Evolutionary conservation across 1,284 basidiomycete species (phyloP), one percentile per base, ranked within the genome.

Genomic region (Cryptococcus sp.): DNA sequence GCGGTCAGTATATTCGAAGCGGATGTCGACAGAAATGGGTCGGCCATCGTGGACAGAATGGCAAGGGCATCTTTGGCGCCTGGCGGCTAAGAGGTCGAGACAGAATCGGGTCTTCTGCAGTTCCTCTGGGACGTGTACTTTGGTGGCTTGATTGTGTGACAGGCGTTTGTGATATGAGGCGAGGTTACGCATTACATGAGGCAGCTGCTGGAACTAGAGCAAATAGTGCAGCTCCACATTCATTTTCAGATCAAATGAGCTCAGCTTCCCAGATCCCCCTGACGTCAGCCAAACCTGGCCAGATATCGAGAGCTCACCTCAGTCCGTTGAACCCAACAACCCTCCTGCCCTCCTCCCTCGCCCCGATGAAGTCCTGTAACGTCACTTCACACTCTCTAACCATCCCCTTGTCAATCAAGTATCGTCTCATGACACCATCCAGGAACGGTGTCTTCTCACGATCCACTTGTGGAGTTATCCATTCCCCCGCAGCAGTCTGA

Each of bases 271-370:
- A 72, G n/a, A 72, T 62, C 10, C 70, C 70, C 39, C 66, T 66
- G 48, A 21, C 24, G 21, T 28, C 28, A 41, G 37, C 24, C 11
- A n/a, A 28, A 23, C 14, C 41, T 18, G n/a, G n/a, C 21, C 16
- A 18, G 18, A 21, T 32, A 19, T 34, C 16, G 7, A 36, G 3
- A 16, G 59, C 61, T 41, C 52, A 68, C 58, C 72, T 50, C 23
- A 75, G 50, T 9, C 65, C 71, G 46, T 75, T 75, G 49, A 71
- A 71, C 24, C 69, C 71, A 18, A 70, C 61, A 2, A 71, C 54
- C 24, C 69, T 41, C 28, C 62, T 50, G 2, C 58, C 60, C 11
- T 62, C 56, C 31, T 18, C 13, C 42, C 44, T 55, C 3, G 56
- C 63, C n/a, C 45, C 16, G 14, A 40, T 37, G 45, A 57, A 62